phyloP scores from a whole-genome alignment of 768 basidiomycete species.

The Hygrocybe punicea region DNA sequence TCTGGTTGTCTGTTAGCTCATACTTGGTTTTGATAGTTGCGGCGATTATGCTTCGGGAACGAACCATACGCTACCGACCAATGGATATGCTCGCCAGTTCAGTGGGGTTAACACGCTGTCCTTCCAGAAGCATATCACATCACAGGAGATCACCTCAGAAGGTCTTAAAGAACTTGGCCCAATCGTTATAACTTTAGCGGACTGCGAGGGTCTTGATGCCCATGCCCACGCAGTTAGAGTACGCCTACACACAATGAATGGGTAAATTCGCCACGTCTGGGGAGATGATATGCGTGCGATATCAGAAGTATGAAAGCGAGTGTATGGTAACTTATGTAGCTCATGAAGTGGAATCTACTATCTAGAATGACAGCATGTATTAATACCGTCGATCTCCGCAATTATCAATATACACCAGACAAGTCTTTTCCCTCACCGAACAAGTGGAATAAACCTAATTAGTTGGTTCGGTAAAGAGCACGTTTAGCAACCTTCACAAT shows the following conservation, averaged over 20 bases:
- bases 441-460: conserved; percentile 52
- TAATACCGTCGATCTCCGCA: neutral
- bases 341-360: conserved; percentile 1
- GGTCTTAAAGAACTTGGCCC: conserved; percentile 83
- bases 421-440: neutral
- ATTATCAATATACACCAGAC: neutral
- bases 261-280: neutral
- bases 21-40: conserved; percentile 52
- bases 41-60: conserved; percentile 99
- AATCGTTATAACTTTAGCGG: conserved; percentile 82
- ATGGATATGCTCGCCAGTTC: conserved; percentile 96
- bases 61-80: conserved; percentile 96
- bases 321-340: conserved; percentile 4
- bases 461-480: conserved; percentile 82
- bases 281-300: neutral
- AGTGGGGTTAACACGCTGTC: conserved; percentile 96
- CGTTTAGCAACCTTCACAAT: conserved; percentile 96
- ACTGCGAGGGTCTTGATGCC: conserved; percentile 91
- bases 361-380: neutral
- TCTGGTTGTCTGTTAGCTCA: conserved; percentile 2
- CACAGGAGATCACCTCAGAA: conserved; percentile 80
- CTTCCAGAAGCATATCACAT: conserved; percentile 99
- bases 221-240: conserved; percentile 96
- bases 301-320: conserved; percentile 5
- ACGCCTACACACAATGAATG: conserved; percentile 45